A percentile compares a stretch with the other conserved stretches of the same genome.
These are phyloP conservation scores for Microbotryum scabiosae DNA, from an alignment of 1,284 basidiomycete species.

Conservation along the genomic window DNA sequence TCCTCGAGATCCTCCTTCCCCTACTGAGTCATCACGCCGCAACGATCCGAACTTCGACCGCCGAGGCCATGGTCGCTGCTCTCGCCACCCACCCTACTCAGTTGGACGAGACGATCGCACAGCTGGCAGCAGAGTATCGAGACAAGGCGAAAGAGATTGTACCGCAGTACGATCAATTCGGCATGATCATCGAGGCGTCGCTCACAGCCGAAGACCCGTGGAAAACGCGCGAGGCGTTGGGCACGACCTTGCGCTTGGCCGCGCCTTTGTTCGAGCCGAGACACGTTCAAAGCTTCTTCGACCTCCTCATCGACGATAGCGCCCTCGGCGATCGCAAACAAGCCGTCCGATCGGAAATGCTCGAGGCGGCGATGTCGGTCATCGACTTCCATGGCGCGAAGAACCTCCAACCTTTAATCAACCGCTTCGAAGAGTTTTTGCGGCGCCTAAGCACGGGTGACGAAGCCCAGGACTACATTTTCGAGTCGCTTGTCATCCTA, in stretches of 20 bases:
- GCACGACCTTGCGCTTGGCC: slow-evolving; percentile 59
- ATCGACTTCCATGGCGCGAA: slow-evolving; percentile 76
- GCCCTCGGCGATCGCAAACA: slow-evolving; percentile 79
- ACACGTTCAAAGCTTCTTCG: slow-evolving; percentile 71
- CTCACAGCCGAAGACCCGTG: slow-evolving; percentile 90
- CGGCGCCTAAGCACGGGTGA: slow-evolving; percentile 54
- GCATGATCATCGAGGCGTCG: slow-evolving; percentile 86
- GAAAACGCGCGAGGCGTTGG: slow-evolving; percentile 71
- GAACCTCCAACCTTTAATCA: slow-evolving; percentile 66
- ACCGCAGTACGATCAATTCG: slow-evolving; percentile 58
- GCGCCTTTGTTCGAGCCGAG: slow-evolving; percentile 59
- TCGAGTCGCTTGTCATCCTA: slow-evolving; percentile 89
- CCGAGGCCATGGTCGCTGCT: slow-evolving; percentile 67
- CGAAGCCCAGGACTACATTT: slow-evolving; percentile 74
- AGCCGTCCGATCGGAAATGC: slow-evolving; percentile 77
- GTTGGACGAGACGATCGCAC: slow-evolving; percentile 48
- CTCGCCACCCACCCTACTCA: slow-evolving; percentile 65
- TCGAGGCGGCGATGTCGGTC: slow-evolving; percentile 70
- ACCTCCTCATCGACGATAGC: slow-evolving; percentile 74
- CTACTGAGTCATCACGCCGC: slow-evolving; percentile 77
- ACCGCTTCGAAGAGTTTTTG: slow-evolving; percentile 76
- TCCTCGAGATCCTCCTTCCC: slow-evolving; percentile 54
- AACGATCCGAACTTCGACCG: slow-evolving; percentile 70
- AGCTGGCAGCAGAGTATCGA: slow-evolving; percentile 65
- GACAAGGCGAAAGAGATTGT: slow-evolving; percentile 81